Percentiles rank a stretch among this genome's conserved stretches.
Evolutionary conservation across 2,329 filamentous ascomycete genomes (phyloP).

Genomic region (Colletotrichum godetiae): DNA sequence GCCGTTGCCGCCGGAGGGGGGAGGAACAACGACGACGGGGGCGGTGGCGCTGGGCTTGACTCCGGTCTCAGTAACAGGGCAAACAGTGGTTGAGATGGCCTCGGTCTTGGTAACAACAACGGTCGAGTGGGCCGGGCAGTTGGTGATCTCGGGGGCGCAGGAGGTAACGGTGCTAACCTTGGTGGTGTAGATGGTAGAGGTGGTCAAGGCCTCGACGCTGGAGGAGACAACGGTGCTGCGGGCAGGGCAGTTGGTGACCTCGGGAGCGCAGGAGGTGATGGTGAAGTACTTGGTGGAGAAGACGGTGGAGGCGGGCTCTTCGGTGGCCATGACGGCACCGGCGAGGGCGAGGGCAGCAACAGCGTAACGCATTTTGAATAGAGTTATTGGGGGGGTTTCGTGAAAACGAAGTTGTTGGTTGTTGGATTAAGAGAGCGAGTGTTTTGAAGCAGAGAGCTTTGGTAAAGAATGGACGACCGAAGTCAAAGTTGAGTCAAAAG

Average conservation of each 20-base stretch:
- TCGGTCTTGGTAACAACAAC: no score
- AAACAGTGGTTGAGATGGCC: no score
- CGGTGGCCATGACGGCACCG: conserved; percentile 53
- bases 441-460: conserved; percentile 46
- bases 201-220: conserved; percentile 50
- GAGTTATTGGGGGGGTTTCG: conserved; percentile 39
- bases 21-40: conserved; percentile 37
- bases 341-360: conserved; percentile 60
- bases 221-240: conserved; percentile 54
- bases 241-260: conserved; percentile 60
- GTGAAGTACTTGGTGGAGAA: conserved; percentile 68
- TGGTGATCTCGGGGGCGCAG: no score
- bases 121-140: no score
- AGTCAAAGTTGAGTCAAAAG: conserved; percentile 60
- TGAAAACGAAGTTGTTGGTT: conserved; percentile 42
- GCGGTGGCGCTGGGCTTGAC: conserved; percentile 38
- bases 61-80: conserved; percentile 37
- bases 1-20: conserved; percentile 42
- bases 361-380: conserved; percentile 73
- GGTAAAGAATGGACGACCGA: conserved; percentile 69
- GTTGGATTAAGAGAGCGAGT: conserved; percentile 45
- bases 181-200: conserved; percentile 52
- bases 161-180: no score
- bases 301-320: conserved; percentile 54
- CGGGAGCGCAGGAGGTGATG: conserved; percentile 64